These are phyloP conservation scores for Parafenestella ontariensis DNA, from an alignment of 2,329 filamentous ascomycete species.

Conservation along the genomic window DNA sequence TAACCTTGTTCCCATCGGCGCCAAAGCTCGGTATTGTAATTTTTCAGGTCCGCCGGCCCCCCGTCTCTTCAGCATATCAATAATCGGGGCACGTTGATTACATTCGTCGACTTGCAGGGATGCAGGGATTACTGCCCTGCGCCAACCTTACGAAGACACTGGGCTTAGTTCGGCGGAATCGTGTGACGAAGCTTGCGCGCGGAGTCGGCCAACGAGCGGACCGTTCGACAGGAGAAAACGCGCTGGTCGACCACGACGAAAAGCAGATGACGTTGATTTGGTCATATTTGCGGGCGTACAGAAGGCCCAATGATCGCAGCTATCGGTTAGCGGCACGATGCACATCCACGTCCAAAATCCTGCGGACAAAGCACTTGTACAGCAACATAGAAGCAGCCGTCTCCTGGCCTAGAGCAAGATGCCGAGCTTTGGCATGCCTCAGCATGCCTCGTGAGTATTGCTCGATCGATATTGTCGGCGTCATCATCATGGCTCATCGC, in stretches of 20 bases:
- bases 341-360: slow-evolving; percentile 30
- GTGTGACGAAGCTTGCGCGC: slow-evolving; percentile 43
- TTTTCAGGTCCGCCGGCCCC: slow-evolving; percentile 31
- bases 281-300: slow-evolving; percentile 15
- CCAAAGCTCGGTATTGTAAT: slow-evolving; percentile 42
- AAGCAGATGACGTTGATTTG: slow-evolving; percentile 28
- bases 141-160: slow-evolving; percentile 47
- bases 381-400: slow-evolving; percentile 1
- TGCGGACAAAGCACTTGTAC: slow-evolving; percentile 24
- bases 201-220: slow-evolving; percentile 41
- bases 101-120: slow-evolving; percentile 40
- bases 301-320: slow-evolving; percentile 15
- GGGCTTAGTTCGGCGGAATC: slow-evolving; percentile 33
- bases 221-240: slow-evolving; percentile 29
- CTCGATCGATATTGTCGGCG: slow-evolving; percentile 14
- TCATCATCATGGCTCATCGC: slow-evolving; percentile 30
- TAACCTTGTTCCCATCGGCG: slow-evolving; percentile 27
- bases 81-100: slow-evolving; percentile 44
- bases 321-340: slow-evolving; percentile 22
- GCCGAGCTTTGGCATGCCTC: background rate
- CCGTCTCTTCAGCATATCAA: slow-evolving; percentile 38
- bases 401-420: background rate
- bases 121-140: slow-evolving; percentile 41
- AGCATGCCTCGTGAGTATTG: slow-evolving; percentile 5
- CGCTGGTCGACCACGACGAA: slow-evolving; percentile 21